A percentile compares a stretch with the other conserved stretches of the same genome.
Conservation (phyloP, 805 yeast genomes). For the Monosporozyma aquatica region DNA sequence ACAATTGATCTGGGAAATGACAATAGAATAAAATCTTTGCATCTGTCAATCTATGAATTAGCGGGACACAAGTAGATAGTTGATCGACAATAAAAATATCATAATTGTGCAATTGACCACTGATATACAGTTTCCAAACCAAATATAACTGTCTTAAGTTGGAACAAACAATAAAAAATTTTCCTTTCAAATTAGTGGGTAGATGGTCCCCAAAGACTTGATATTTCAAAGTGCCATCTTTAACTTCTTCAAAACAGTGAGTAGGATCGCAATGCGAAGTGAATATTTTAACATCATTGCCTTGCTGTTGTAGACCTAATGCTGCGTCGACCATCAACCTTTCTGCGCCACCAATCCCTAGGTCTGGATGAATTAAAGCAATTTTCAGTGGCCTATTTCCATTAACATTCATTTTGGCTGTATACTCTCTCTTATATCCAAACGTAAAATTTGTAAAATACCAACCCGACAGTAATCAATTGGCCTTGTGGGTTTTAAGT, state of each 20-base stretch:
- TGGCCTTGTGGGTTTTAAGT: neutral
- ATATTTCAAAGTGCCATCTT: slow-evolving; percentile 48
- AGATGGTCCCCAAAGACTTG: slow-evolving; percentile 73
- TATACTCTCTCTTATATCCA: neutral
- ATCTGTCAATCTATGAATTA: slow-evolving; percentile 40
- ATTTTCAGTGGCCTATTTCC: slow-evolving; percentile 36
- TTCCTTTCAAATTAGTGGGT: slow-evolving; percentile 61
- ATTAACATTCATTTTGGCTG: neutral
- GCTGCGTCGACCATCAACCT: slow-evolving; percentile 96
- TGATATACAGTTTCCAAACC: slow-evolving; percentile 36
- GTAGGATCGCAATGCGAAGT: slow-evolving; percentile 84
- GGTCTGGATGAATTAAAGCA: slow-evolving; percentile 90
- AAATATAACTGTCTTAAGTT: slow-evolving; percentile 72
- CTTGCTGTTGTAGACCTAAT: slow-evolving; percentile 61
- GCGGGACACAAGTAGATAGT: slow-evolving; percentile 69
- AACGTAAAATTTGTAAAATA: neutral
- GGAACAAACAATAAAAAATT: slow-evolving; percentile 73
- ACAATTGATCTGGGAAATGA: slow-evolving; percentile 87
- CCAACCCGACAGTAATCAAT: neutral
- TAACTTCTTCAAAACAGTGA: slow-evolving; percentile 89
- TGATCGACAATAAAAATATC: slow-evolving; percentile 86
- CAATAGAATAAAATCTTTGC: slow-evolving; percentile 71
- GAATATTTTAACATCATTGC: slow-evolving; percentile 56
- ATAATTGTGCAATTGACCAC: slow-evolving; percentile 40
- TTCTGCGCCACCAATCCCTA: slow-evolving; percentile 98